Evolutionary conservation across 2,329 filamentous ascomycete species (phyloP).

Genomic region (Zarea fungicola): DNA sequence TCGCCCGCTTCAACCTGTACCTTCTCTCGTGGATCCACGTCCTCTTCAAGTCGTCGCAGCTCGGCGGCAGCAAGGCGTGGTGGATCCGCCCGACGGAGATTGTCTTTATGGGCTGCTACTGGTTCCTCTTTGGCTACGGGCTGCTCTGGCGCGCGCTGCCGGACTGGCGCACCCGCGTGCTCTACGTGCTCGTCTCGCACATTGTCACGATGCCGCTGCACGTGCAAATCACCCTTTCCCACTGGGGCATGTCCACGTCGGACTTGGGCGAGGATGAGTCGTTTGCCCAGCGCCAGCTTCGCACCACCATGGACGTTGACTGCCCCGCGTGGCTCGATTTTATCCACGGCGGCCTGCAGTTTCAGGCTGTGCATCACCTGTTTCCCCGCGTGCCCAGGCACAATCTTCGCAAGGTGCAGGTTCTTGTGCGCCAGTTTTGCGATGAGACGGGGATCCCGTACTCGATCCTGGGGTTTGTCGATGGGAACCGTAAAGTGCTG

Average conservation of each 20-base stretch:
- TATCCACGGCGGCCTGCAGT: conserved; percentile 67
- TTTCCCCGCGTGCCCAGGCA: conserved; percentile 65
- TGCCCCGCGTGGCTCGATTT: conserved; percentile 69
- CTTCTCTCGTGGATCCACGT: conserved; percentile 62
- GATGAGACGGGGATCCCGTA: conserved; percentile 60
- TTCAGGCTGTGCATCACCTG: conserved; percentile 66
- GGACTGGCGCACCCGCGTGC: conserved; percentile 50
- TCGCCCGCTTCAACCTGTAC: conserved; percentile 70
- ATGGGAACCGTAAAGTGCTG: conserved; percentile 53
- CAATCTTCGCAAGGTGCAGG: conserved; percentile 58
- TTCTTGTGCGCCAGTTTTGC: conserved; percentile 57
- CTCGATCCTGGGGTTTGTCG: conserved; percentile 54
- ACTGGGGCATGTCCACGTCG: conserved; percentile 66
- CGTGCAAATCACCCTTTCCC: conserved; percentile 66
- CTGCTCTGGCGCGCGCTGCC: conserved; percentile 57
- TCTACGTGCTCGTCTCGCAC: conserved; percentile 60
- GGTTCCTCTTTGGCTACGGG: conserved; percentile 64
- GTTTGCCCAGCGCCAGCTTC: conserved; percentile 63
- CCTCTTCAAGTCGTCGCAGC: conserved; percentile 49
- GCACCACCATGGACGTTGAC: conserved; percentile 70
- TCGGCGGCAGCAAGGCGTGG: conserved; percentile 53
- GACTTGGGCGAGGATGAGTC: conserved; percentile 61
- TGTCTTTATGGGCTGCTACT: conserved; percentile 58
- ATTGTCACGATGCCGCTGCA: conserved; percentile 63
- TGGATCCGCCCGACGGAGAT: conserved; percentile 65